Percentiles rank a stretch among this genome's conserved stretches.
These are phyloP conservation scores for Noccaea bulbosa DNA, from an alignment of 345 rosid genomes.

Conservation along the genomic window DNA sequence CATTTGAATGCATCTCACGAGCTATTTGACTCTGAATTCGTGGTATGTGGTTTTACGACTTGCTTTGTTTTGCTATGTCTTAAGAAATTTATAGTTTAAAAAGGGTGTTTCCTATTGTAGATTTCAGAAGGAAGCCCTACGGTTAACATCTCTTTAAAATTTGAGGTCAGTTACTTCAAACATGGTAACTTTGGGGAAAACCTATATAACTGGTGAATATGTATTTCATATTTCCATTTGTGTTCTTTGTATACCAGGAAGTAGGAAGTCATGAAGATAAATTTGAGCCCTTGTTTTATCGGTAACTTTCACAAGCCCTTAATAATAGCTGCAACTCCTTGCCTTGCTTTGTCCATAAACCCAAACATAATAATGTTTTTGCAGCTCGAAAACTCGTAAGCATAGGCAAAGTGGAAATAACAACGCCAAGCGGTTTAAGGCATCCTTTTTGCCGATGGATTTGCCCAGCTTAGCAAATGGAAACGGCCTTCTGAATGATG, in stretches of 20 bases:
- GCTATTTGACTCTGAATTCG: conserved; percentile 82
- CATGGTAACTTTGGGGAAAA: conserved; percentile 24
- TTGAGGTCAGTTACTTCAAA: conserved; percentile 66
- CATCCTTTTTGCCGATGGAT: conserved; percentile 68
- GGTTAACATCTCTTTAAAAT: conserved; percentile 79
- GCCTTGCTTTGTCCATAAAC: conserved; percentile 16
- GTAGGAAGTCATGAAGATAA: conserved; percentile 54
- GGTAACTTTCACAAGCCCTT: conserved; percentile 54
- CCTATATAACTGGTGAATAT: conserved; percentile 15
- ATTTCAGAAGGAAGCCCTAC: conserved; percentile 71
- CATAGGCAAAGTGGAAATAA: conserved; percentile 49
- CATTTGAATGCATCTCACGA: conserved; percentile 89
- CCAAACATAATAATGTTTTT: conserved; percentile 44
- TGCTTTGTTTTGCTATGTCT: conserved; percentile 36
- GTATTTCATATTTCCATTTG: conserved; percentile 22
- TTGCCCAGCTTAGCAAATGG: conserved; percentile 53
- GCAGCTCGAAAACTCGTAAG: conserved; percentile 67
- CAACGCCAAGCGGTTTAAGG: conserved; percentile 48
- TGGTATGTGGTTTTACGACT: conserved; percentile 71
- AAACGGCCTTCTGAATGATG: conserved; percentile 51
- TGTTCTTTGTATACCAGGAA: conserved; percentile 54
- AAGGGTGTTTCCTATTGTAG: conserved; percentile 53
- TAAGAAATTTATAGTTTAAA: conserved; percentile 35
- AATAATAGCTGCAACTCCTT: conserved; percentile 22
- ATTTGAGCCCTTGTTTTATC: conserved; percentile 61